Base-by-base conservation (phyloP, 345 rosid species). In the Dipteronia dyeriana region DNA sequence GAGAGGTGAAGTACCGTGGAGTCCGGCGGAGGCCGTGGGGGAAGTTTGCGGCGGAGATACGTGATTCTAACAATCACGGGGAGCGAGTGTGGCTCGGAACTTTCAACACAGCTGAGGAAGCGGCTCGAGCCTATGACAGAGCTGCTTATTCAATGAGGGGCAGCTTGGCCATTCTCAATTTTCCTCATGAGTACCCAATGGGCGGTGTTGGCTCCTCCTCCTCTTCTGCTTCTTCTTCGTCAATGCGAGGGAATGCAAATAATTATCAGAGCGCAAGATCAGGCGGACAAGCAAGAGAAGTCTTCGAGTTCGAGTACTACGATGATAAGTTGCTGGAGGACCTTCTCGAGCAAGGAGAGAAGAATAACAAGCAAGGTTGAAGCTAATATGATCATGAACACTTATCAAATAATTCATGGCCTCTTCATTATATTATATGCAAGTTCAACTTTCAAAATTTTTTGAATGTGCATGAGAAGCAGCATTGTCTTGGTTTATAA, bases 81-180 rank as follows among this genome's bases (percentile, higher is more conserved):
- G 91, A 91, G n/a, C 86, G 98, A 13, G 80, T 94, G 34, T 94
- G 98, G 98, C 90, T 94, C 0, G 98, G 98, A 23, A 94, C 98
- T 2, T 94, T 92, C 73, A 89, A 87, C 79, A 89, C 98, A 0
- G 98, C 97, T 0, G 97, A 94, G 76, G 97, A 92, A 23, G 98
- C 98, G 0, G 97, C 97, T 26, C 77, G 98, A 79, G 98, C 97
- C 0, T 94, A 94, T 47, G 98, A 94, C 54, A 83, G 90, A 60
- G 97, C 98, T 0, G 97, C 98, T 17, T 92, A 86, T 72, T 74
- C 89, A 64, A 94, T 94, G 97, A 88, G 98, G 79, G 97, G 98
- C 29, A 93, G 87, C 68, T 76, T 89, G 25, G 96, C 98, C 2
- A 78, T 92, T 77, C 85, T 94, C 20, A 94, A 94, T 77, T 94